Evolutionary conservation across 2,329 filamentous ascomycete species (phyloP).

Genomic region (Cladosporium halotolerans): DNA sequence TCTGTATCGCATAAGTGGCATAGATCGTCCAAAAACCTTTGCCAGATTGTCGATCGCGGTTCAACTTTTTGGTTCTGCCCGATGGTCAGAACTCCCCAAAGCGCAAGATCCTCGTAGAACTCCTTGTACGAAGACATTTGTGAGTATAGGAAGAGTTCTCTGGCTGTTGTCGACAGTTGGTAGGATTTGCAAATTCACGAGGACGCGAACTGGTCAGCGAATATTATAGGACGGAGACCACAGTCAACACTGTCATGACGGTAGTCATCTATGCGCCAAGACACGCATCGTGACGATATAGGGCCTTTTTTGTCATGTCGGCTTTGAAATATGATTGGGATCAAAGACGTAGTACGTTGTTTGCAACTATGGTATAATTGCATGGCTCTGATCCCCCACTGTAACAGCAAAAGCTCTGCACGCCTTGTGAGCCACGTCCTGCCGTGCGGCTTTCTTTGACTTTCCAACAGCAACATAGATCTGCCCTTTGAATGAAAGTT

Average conservation of each 20-base stretch:
- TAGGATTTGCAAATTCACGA: neutral
- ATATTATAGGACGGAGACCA: neutral
- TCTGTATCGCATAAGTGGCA: slow-evolving; percentile 1
- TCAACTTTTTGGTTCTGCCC: neutral
- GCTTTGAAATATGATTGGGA: neutral
- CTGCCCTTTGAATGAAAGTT: neutral
- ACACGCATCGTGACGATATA: neutral
- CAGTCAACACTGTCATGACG: neutral
- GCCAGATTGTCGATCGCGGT: neutral
- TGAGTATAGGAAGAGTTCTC: too few relatives aligned
- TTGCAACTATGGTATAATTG: neutral
- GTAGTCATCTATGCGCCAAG: neutral
- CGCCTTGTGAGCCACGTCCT: neutral
- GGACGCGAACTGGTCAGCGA: neutral
- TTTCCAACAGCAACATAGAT: neutral
- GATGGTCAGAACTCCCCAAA: neutral
- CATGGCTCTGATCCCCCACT: neutral
- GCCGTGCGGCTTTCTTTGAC: neutral
- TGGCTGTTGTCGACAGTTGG: too few relatives aligned
- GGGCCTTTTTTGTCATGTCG: neutral
- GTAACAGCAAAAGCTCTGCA: neutral
- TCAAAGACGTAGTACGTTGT: neutral
- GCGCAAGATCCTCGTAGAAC: neutral
- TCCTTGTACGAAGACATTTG: neutral
- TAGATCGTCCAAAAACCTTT: slow-evolving; percentile 2